A percentile compares a stretch with the other conserved stretches of the same genome.
Evolutionary conservation across 108 stramenopile genomes (phyloP).

Genomic region (Cyclotella choctawhatcheeana): DNA sequence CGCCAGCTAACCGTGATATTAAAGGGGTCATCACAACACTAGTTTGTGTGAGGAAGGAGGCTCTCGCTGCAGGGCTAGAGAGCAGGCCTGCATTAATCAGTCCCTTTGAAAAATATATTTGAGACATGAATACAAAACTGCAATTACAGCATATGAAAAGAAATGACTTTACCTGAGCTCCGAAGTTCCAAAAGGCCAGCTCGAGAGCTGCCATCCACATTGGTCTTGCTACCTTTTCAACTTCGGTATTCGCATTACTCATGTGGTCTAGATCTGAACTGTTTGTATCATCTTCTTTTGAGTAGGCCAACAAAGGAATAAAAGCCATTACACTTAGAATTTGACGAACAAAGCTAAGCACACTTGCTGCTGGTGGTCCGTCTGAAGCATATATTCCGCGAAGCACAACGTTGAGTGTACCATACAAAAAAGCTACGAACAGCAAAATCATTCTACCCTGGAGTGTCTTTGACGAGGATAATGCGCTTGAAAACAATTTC

Average conservation of each 20-base stretch:
- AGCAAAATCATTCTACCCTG: conserved; percentile 54
- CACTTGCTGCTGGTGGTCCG: conserved; percentile 52
- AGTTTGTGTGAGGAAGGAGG: conserved; percentile 72
- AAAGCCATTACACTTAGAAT: conserved; percentile 58
- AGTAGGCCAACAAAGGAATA: conserved; percentile 45
- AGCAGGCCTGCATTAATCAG: conserved; percentile 65
- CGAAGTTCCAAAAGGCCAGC: conserved; percentile 68
- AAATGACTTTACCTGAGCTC: conserved; percentile 51
- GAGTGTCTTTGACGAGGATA: conserved; percentile 19
- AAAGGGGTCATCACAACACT: conserved; percentile 73
- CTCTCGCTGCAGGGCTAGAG: conserved; percentile 57
- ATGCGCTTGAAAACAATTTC: conserved; percentile 5
- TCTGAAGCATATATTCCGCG: conserved; percentile 55
- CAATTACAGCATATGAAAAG: not conserved
- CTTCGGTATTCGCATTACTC: not conserved
- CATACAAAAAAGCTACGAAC: conserved; percentile 64
- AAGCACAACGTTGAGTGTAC: conserved; percentile 63
- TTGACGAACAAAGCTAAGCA: conserved; percentile 56
- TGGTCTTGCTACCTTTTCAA: conserved; percentile 9
- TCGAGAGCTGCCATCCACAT: conserved; percentile 59
- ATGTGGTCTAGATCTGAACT: not conserved
- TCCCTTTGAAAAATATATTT: conserved; percentile 29
- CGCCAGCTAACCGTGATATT: conserved; percentile 60
- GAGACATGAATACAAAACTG: not conserved
- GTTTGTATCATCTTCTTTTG: not conserved